phyloP scores from a whole-genome alignment of 495 filamentous ascomycete genomes.

The Chaetomium tenue region DNA sequence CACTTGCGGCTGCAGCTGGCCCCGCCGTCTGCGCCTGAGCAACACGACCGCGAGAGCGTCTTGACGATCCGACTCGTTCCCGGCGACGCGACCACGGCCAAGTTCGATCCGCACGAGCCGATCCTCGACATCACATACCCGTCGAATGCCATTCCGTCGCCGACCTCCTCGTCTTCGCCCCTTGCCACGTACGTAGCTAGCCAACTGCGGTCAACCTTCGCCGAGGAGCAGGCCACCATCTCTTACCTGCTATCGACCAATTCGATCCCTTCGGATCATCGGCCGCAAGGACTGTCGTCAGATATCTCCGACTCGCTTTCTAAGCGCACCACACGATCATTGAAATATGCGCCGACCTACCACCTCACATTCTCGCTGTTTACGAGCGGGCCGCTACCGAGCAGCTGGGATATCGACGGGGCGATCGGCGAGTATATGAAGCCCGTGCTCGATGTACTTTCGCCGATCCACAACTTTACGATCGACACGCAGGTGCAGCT shows the following conservation, averaged over 20 bases:
- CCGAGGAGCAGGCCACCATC: conserved; percentile 86
- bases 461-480: conserved; percentile 89
- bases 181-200: conserved; percentile 78
- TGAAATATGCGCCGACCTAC: conserved; percentile 92
- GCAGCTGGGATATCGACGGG: conserved; percentile 85
- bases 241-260: conserved; percentile 71
- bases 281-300: conserved; percentile 43
- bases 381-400: conserved; percentile 70
- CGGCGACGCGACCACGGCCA: conserved; percentile 59
- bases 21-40: conserved; percentile 33
- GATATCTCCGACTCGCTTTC: conserved; percentile 47
- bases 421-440: conserved; percentile 79
- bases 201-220: conserved; percentile 74
- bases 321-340: conserved; percentile 67
- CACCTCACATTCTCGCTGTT: conserved; percentile 96
- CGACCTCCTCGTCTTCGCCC: conserved; percentile 66
- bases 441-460: conserved; percentile 74
- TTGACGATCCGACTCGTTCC: conserved; percentile 68
- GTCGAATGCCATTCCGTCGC: conserved; percentile 66
- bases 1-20: conserved; percentile 75
- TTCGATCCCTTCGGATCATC: conserved; percentile 49
- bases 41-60: conserved; percentile 53
- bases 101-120: conserved; percentile 65
- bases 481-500: conserved; percentile 95
- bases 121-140: conserved; percentile 79